Evolutionary conservation across 169 alveolate species (phyloP), one percentile per base, ranked within the genome.

Genomic region (Plasmodium gonderi): DNA sequence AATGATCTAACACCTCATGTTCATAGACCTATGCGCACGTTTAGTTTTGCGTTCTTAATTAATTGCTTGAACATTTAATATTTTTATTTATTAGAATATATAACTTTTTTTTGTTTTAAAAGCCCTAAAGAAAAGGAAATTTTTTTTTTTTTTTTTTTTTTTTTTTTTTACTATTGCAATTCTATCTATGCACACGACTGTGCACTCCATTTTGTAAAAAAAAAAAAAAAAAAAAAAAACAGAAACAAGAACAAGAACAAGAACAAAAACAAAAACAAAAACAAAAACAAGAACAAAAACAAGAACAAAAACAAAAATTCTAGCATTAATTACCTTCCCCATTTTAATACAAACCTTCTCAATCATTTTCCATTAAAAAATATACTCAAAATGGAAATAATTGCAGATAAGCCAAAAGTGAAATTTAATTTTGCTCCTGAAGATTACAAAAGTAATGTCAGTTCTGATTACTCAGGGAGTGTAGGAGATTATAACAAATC

Each of bases 331-430:
- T 36, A 23, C 26, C n/a, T 11, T n/a, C 38, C 72, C 72, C 26
- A 83, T 64, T 80, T 65, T 64, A 69, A 69, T 31, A n/a, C 23
- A 64, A 75, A 29, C 72, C 40, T 72, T 47, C 20, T 72, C 14
- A 83, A 49, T 40, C 64, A 64, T 72, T 51, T 51, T 68, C 40
- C 60, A 69, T 60, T n/a, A 83, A 47, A 36, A 44, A 83, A 44
- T 77, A 77, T 33, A 0, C 67, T 20, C 69, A 77, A 77, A 72
- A 83, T 83, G 92, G 83, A 83, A 69, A 51, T 83, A 47, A 72
- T 69, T 45, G 76, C 83, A 47, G 92, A 47, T 20, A 83, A 83
- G 42, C 92, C 92, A 36, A 83, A 74, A 17, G 83, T 83, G 77
- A 72, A 68, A 69, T 83, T 83, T 69, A 83, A 72, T 51, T 69